Base-by-base conservation (phyloP, 768 basidiomycete genomes). In the Galerina marginata region DNA sequence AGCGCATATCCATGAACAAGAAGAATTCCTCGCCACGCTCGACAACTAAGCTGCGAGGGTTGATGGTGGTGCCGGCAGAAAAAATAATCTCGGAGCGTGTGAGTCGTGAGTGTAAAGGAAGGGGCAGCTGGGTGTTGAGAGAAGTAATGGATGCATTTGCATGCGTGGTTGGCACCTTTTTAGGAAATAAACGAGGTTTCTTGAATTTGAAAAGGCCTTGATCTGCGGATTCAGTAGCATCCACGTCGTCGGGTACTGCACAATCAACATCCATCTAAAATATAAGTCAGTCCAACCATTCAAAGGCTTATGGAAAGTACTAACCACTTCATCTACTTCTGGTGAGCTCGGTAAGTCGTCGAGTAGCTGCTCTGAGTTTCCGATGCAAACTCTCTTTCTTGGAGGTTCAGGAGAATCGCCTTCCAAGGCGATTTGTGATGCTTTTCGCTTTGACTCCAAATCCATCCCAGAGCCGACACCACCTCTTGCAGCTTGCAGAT, bases 1-100 rank as follows among this genome's bases (percentile, higher is more conserved):
- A 37, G 4, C 56, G 56, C 56, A 58, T 54, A 7, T 62, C 56
- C 61, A 62, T 62, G 44, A 62, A 62, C 0, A 62, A 42, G 39
- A 12, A 62, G 39, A 62, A 62, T 46, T 62, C 61, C 6, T 54
- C 16, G 6, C 42, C 38, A 3, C 9, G 15, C 15, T 37, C n/a
- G 3, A 62, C 50, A 7, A 33, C 12, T 5, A 62, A 44, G n/a
- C 40, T n/a, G 2, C 56, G 42, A 6, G 56, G 56, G 38, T 62
- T 51, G 12, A 54, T 38, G 10, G 20, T 7, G n/a, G 61, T 62
- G 9, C 25, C 44, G 1, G 52, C 16, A 4, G 44, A 46, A 26
- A 62, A 62, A 14, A 62, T 4, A 0, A 58, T 3, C 38, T 58
- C 50, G 3, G 61, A 62, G n/a, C 56, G 51, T 14, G 61, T 62